Evolutionary conservation across 2,329 filamentous ascomycete species (phyloP), one percentile per base, ranked within the genome.

Genomic region (Drechmeria coniospora): DNA sequence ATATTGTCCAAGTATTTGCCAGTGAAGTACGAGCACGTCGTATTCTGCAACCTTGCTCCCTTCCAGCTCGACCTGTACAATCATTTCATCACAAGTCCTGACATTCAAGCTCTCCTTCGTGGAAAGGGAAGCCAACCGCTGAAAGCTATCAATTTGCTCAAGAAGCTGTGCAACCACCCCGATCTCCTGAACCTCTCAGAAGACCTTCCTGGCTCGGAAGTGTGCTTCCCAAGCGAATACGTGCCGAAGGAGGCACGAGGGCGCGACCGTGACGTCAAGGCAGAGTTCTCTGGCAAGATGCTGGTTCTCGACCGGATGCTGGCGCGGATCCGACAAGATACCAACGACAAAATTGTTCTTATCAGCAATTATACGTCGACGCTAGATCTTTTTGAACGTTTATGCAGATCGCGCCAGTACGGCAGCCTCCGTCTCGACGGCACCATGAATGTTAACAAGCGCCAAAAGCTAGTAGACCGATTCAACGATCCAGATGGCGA

Each of bases 341-440:
- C 90, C 1, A 94, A 93, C 44, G 90, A 98, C 66, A 98, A 98
- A 55, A 98, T 98, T 44, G 90, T 98, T 9, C 70, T 98, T 32
- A 98, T 98, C 53, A 93, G 83, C 53, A 98, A 98, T 48, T 98
- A 95, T 55, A 98, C 90, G 0, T 80, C 90, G 42, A 98, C 90
- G 0, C 68, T 98, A 4, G 90, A 98, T 51, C 65, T 98, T 3
- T 95, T 98, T 46, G 86, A 93, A 41, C 77, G 74, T 35, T 68
- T 98, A 7, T 98, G 90, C 48, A 81, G 87, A 23, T 68, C 73
- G 31, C 79, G 84, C 11, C 69, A 66, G 3, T 98, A 98, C 45
- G 87, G 87, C 22, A 79, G 65, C 39, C 65, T 98, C 28, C 79
- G 90, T 16, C 75, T 98, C 4, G 90, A 98, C 45, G 90, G 92